Conservation (phyloP, 208 protist species). For the Acanthamoeba castellanii region DNA sequence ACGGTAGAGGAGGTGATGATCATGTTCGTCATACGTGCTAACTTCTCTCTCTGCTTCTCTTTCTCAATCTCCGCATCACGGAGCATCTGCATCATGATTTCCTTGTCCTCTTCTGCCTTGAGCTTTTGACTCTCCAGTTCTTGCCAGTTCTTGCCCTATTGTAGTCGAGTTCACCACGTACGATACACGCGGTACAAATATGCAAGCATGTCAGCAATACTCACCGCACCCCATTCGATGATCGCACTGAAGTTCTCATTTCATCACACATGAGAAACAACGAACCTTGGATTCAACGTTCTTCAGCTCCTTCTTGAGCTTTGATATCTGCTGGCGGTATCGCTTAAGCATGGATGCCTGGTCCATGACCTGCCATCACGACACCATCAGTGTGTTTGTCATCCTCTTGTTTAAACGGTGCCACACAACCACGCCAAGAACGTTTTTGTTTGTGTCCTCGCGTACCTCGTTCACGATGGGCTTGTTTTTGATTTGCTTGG, state of each 20-base stretch:
- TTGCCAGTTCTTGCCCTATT: constrained; percentile 55
- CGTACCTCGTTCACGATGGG: constrained; percentile 89
- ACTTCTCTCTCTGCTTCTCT: constrained; percentile 73
- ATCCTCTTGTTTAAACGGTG: background rate
- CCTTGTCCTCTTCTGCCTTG: constrained; percentile 70
- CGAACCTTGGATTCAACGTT: constrained; percentile 60
- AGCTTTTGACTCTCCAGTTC: constrained; percentile 56
- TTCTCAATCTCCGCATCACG: constrained; percentile 38
- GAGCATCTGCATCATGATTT: constrained; percentile 67
- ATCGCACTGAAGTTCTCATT: too few species aligned
- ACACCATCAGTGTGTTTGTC: constrained; percentile 83
- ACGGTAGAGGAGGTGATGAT: constrained; percentile 34
- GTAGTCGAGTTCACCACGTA: background rate
- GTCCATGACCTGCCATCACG: constrained; percentile 77
- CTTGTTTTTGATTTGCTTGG: constrained; percentile 90
- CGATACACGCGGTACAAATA: background rate
- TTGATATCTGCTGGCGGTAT: constrained; percentile 76
- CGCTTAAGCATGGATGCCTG: constrained; percentile 74
- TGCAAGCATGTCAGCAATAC: background rate
- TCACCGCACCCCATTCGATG: too few species aligned
- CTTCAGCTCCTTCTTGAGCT: constrained; percentile 74
- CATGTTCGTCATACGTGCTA: constrained; percentile 57
- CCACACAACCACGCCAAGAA: background rate
- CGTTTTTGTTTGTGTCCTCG: background rate
- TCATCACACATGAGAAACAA: background rate